Evolutionary conservation across 345 rosid genomes (phyloP).

Genomic region (Moricandia moricandioides): DNA sequence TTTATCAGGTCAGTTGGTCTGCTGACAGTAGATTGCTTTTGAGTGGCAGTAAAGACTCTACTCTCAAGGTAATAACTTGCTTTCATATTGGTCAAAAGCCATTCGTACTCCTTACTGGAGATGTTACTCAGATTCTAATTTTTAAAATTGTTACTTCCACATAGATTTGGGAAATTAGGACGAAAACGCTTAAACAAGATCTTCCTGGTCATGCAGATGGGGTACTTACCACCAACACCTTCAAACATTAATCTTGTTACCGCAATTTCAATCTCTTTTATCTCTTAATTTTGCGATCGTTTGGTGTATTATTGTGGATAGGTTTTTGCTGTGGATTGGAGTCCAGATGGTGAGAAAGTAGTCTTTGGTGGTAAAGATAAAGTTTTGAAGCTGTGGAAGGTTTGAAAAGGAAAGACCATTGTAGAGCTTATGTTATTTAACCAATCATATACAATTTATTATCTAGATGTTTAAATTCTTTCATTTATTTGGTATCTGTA

Average conservation of each 20-base stretch:
- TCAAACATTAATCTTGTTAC: background rate
- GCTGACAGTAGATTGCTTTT: slow-evolving; percentile 96
- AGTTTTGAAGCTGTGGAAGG: slow-evolving; percentile 94
- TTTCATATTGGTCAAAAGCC: background rate
- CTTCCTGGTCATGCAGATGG: slow-evolving; percentile 96
- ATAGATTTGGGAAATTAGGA: slow-evolving; percentile 85
- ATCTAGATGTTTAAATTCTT: background rate
- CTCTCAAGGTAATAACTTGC: slow-evolving; percentile 61
- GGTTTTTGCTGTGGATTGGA: slow-evolving; percentile 97
- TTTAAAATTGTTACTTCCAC: slow-evolving; percentile 14
- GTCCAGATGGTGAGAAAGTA: slow-evolving; percentile 99
- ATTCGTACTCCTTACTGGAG: background rate
- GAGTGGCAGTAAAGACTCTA: slow-evolving; percentile 97
- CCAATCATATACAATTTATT: background rate
- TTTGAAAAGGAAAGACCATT: slow-evolving; percentile 38
- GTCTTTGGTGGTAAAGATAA: slow-evolving; percentile 91
- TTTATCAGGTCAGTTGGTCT: slow-evolving; percentile 97
- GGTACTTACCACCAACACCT: slow-evolving; percentile 41
- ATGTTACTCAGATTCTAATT: slow-evolving; percentile 1
- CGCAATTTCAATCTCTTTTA: background rate
- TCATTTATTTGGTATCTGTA: background rate
- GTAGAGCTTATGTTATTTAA: background rate
- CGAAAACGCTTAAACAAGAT: slow-evolving; percentile 81
- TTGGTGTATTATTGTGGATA: slow-evolving; percentile 6
- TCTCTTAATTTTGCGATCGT: background rate